phyloP scores from a whole-genome alignment of 2,329 filamentous ascomycete species.

The Sporothrix curviconia region DNA sequence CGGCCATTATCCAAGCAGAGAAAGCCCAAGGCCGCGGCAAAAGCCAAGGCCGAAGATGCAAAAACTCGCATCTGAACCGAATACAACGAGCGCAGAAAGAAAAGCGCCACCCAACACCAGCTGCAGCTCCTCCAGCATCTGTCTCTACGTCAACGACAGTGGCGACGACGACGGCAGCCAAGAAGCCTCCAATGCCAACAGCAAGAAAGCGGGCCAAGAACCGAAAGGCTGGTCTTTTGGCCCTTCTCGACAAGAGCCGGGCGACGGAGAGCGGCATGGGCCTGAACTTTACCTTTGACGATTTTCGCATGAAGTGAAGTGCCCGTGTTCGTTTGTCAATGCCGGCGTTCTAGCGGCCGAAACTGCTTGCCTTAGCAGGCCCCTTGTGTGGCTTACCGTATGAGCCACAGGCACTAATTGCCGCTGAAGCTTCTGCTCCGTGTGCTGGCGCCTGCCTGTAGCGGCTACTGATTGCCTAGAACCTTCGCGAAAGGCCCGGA shows the following conservation, averaged over 20 bases:
- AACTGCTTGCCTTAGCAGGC: not conserved
- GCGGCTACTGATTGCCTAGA: slow-evolving; percentile 14
- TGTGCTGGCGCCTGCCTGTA: not conserved
- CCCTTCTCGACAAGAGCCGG: slow-evolving; percentile 50
- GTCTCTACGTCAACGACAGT: not conserved
- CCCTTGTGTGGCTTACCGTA: not conserved
- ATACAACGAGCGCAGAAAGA: not conserved
- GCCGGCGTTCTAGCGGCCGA: no score
- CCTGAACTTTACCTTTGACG: slow-evolving; percentile 45
- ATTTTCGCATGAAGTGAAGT: slow-evolving; percentile 42
- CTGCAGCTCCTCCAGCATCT: not conserved
- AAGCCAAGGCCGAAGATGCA: no score
- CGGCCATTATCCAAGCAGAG: slow-evolving; percentile 23
- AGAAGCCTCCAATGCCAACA: slow-evolving; percentile 10
- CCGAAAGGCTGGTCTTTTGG: slow-evolving; percentile 60
- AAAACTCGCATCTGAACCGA: no score
- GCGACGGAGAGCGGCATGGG: slow-evolving; percentile 21
- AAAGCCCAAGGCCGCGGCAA: not conserved
- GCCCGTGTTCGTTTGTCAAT: not conserved
- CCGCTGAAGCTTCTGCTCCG: not conserved
- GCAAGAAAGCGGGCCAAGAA: slow-evolving; percentile 59
- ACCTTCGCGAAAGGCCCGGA: slow-evolving; percentile 19
- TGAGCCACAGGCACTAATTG: not conserved
- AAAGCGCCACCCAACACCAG: not conserved
- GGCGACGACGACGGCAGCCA: slow-evolving; percentile 6